Conservation (phyloP, 768 basidiomycete genomes). For the Atractiella rhizophila region DNA sequence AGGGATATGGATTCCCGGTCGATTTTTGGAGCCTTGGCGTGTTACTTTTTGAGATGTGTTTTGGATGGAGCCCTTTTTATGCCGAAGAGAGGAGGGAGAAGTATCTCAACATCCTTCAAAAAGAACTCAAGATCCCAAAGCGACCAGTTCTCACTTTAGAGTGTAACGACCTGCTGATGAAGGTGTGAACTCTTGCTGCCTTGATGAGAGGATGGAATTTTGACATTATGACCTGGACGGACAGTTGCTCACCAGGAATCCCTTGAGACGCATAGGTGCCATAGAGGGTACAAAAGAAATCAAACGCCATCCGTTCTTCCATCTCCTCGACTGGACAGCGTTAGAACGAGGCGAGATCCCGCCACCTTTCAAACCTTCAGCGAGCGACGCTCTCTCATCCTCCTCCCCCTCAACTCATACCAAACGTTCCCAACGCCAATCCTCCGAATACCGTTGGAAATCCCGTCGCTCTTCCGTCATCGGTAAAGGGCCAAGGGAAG, state of each 20-base stretch:
- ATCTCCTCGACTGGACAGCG: constrained; percentile 63
- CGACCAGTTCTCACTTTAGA: too few relatives aligned
- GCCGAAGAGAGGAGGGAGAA: constrained; percentile 94
- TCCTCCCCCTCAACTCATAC: too few relatives aligned
- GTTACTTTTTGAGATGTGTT: constrained; percentile 94
- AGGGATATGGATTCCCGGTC: constrained; percentile 69
- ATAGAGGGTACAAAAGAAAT: constrained; percentile 59
- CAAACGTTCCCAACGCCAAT: too few relatives aligned
- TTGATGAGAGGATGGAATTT: too few relatives aligned
- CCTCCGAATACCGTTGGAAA: too few relatives aligned
- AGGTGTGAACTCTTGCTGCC: too few relatives aligned
- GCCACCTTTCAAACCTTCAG: constrained; percentile 95
- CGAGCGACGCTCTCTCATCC: too few relatives aligned
- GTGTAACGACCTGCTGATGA: too few relatives aligned
- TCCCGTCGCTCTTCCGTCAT: too few relatives aligned
- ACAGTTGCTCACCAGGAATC: constrained; percentile 87
- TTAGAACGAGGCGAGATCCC: constrained; percentile 66
- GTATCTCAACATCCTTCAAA: constrained; percentile 65
- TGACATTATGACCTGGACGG: constrained; percentile 92
- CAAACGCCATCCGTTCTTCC: constrained; percentile 84
- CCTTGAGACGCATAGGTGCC: constrained; percentile 73
- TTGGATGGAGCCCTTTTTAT: constrained; percentile 96
- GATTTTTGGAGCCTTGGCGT: constrained; percentile 44
- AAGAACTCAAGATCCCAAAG: constrained; percentile 74
- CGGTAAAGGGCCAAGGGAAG: too few relatives aligned